Percentiles rank a stretch among this genome's conserved stretches.
Evolutionary conservation across 2,329 filamentous ascomycete genomes (phyloP).

Genomic region (Bertia moriformis): DNA sequence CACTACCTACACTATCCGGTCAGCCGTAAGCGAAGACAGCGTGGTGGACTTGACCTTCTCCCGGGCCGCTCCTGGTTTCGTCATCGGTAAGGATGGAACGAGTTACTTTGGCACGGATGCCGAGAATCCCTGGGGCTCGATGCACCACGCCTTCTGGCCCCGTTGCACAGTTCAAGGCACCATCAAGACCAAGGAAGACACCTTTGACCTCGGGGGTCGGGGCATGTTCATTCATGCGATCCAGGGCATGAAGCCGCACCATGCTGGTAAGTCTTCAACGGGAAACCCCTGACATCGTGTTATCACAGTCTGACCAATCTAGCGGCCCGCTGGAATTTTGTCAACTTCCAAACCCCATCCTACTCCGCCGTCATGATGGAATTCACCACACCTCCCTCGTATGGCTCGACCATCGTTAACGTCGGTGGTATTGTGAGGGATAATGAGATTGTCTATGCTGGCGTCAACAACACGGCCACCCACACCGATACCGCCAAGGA

Average conservation of each 20-base stretch:
- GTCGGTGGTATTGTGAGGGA: constrained; percentile 74
- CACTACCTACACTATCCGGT: constrained; percentile 75
- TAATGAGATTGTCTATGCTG: constrained; percentile 63
- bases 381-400: constrained; percentile 84
- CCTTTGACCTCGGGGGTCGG: constrained; percentile 67
- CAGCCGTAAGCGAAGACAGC: constrained; percentile 63
- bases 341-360: constrained; percentile 73
- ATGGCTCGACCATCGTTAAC: constrained; percentile 70
- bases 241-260: constrained; percentile 98
- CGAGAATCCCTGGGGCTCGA: constrained; percentile 73
- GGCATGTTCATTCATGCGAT: constrained; percentile 73
- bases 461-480: constrained; percentile 45
- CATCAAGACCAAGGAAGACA: constrained; percentile 69
- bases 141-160: constrained; percentile 92
- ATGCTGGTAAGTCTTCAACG: constrained; percentile 33
- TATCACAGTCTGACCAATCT: no score
- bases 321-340: constrained; percentile 84
- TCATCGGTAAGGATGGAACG: constrained; percentile 70
- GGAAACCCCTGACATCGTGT: no score
- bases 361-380: constrained; percentile 92
- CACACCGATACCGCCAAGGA: constrained; percentile 63
- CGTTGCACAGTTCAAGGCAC: constrained; percentile 68
- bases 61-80: constrained; percentile 64
- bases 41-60: constrained; percentile 78
- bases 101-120: constrained; percentile 78